Evolutionary conservation across 202 grass and related monocot genomes (phyloP).

Genomic region (Zoysia matrella): DNA sequence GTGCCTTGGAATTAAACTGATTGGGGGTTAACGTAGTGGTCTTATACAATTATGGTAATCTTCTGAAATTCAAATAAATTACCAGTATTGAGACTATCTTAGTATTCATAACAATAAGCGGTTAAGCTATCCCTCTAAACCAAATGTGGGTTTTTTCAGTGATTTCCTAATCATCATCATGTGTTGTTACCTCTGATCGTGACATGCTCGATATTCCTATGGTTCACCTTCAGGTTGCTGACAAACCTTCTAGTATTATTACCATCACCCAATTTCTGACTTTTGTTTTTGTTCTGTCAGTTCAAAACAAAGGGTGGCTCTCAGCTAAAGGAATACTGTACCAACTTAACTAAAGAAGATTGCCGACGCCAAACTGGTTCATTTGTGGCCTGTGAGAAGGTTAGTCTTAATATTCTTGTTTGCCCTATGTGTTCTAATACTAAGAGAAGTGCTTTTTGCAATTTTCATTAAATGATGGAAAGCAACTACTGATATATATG

Average conservation of each 20-base stretch:
- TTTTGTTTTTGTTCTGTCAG: conserved; percentile 51
- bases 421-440: background rate
- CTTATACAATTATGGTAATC: conserved; percentile 25
- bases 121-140: background rate
- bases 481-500: conserved; percentile 1
- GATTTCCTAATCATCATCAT: background rate
- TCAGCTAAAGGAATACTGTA: conserved; percentile 98
- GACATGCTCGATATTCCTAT: background rate
- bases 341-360: conserved; percentile 99
- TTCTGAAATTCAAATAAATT: background rate
- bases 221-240: conserved; percentile 6
- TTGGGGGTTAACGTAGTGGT: background rate
- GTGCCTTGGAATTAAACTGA: conserved; percentile 11
- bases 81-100: background rate
- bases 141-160: background rate
- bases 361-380: conserved; percentile 88
- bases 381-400: conserved; percentile 94
- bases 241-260: conserved; percentile 18
- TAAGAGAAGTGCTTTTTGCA: conserved; percentile 9
- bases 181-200: background rate
- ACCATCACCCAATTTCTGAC: background rate
- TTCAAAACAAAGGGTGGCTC: conserved; percentile 99
- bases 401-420: conserved; percentile 48
- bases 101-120: background rate
- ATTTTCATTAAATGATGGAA: conserved; percentile 14